Base-by-base conservation (phyloP, 1,284 basidiomycete genomes). In the Cryptococcus hybrid region DNA sequence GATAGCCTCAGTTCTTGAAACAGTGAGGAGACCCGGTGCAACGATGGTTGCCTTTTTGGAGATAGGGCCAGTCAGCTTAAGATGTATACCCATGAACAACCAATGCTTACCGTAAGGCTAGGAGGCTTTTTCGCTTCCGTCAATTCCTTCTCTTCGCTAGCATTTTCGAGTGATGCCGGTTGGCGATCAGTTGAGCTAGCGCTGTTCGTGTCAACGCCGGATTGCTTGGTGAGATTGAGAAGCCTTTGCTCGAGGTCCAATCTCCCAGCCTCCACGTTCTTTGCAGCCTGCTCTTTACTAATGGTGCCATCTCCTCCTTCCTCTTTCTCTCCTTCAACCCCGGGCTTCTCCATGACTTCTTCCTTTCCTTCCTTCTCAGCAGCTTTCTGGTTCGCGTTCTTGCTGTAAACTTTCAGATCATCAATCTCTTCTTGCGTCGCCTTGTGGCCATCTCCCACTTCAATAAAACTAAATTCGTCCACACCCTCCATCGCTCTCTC, bases 401-500 rank as follows among this genome's bases (percentile, higher is more conserved):
- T 58, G 56, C 62, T 67, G 0, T 62, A 61, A 47, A 63, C 61
- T 35, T 62, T 55, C 54, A 77, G 54, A 57, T 75, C 73, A 35
- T 71, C 70, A 3, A 70, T 55, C 55, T 75, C 75, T 39, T 71
- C 71, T 43, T 68, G 55, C 3, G 69, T 72, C 36, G 66, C 67
- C 45, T 59, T 64, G 12, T 74, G 67, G 7, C 72, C 70, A 24
- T 65, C 67, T 40, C 79, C 77, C 15, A 80, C 69, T 57, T 80
- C 76, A 44, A 80, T 75, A 59, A 83, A 82, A 18, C 76, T 70
- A 64, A 83, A 81, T 54, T 80, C 75, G 34, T 80, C 79, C 4
- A 83, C 80, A 7, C 82, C 82, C 76, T 78, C 78, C 82, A 80
- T 51, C 81, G 70, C 50, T 79, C 76, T n/a, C 80, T 69, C 0